Conservation (phyloP, 768 basidiomycete genomes). For the Mycena leptocephala region DNA sequence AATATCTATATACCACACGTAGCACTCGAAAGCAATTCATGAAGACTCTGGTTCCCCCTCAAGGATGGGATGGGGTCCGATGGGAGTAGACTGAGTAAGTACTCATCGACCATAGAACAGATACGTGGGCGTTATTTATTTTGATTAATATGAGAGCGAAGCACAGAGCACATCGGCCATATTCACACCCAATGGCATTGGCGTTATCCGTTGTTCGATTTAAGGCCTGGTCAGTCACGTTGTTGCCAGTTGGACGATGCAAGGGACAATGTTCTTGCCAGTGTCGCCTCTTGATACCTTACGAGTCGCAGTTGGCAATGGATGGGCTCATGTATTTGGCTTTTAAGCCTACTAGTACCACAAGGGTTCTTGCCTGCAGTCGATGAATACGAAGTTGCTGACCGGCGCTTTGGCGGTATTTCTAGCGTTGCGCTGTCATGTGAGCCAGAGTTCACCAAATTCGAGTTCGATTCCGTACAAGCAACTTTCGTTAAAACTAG, state of each 20-base stretch:
- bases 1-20: no score
- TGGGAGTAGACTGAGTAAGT: no score
- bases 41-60: no score
- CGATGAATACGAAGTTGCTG: not conserved
- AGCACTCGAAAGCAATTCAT: no score
- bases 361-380: not conserved
- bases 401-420: not conserved
- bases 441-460: not conserved
- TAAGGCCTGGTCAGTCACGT: not conserved
- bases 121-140: not conserved
- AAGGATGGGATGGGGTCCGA: no score
- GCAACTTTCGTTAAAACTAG: not conserved
- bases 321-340: not conserved
- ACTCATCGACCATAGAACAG: not conserved
- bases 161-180: not conserved
- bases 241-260: not conserved
- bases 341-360: not conserved
- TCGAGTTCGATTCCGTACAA: not conserved
- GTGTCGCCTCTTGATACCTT: not conserved
- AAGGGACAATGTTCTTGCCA: not conserved
- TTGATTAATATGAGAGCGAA: not conserved
- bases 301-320: not conserved
- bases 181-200: not conserved
- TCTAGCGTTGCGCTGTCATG: not conserved
- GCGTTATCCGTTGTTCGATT: not conserved